Conservation (phyloP, 306 rosid species). For the Pueraria montana region DNA sequence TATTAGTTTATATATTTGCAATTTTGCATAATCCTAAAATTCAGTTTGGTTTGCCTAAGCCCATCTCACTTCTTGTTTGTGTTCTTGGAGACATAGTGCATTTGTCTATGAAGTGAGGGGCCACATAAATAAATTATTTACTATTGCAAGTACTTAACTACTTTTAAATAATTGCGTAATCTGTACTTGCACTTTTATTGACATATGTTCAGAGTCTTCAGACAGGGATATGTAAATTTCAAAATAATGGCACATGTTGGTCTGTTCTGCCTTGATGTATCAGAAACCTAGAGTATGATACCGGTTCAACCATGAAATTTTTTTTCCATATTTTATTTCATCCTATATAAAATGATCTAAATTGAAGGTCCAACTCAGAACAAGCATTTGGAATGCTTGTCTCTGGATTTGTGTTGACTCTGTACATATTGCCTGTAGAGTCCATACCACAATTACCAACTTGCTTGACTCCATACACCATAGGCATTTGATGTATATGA, state of each 20-base stretch:
- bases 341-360: not conserved
- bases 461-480: not conserved
- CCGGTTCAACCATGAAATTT: not conserved
- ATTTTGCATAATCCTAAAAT: not conserved
- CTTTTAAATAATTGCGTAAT: conserved; percentile 17
- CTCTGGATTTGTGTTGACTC: conserved; percentile 9
- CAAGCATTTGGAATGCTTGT: not conserved
- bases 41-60: conserved; percentile 28
- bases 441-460: not conserved
- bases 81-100: conserved; percentile 10
- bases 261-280: conserved; percentile 16
- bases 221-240: conserved; percentile 10
- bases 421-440: not conserved
- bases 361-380: not conserved
- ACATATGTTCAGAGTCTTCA: not conserved
- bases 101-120: conserved; percentile 11
- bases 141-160: conserved; percentile 3
- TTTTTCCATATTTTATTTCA: not conserved
- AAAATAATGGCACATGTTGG: conserved; percentile 7
- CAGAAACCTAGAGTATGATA: not conserved
- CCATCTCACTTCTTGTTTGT: not conserved
- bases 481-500: conserved; percentile 20
- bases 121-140: conserved; percentile 16
- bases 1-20: conserved; percentile 1
- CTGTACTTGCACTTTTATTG: not conserved